Base-by-base conservation (phyloP, 495 filamentous ascomycete genomes). In the Jackrogersella minutella region DNA sequence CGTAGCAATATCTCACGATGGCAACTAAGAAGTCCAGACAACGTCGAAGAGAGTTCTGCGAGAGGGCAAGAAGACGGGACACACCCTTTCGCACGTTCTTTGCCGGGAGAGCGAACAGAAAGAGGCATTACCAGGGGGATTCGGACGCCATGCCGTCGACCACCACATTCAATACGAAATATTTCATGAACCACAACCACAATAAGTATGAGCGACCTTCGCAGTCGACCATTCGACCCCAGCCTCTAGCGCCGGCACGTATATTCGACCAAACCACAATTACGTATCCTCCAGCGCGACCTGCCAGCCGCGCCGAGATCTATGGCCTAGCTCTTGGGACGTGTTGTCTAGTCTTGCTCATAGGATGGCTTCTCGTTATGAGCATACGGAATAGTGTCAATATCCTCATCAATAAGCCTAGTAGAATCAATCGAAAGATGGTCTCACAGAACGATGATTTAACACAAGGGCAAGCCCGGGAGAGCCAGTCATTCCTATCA, bases 291-390 rank as follows among this genome's bases (percentile, higher is more conserved):
- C 17, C 36, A 4, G 14, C 21, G 14, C 59, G 33, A 21, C 55
- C 47, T 9, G 66, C 60, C 28, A 46, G 10, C 19, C 41, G 11
- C 5, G 9, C 4, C 36, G 66, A 69, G 34, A 56, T 69, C 34
- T 64, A 59, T 50, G 34, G 49, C 16, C 13, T 69, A 9, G 55
- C 66, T 37, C 26, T 69, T 8, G 59, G 47, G 13, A 57, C 43
- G 34, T 64, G 66, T 19, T 64, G 64, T 47, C 55, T 69, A 0
- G 33, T 21, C 24, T 21, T 69, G 2, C 49, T 69, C 11, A 49
- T 69, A 21, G 33, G 31, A 31, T 69, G 60, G 59, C 24, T 69
- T 47, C 34, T 64, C 49, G 11, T 55, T 5, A 21, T 64, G 16
- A 33, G 49, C 4, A 50, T 63, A 43, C 54, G 54, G 6, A 16